Base-by-base conservation (phyloP, 352 stramenopile genomes). In the Blastocystis sp. region DNA sequence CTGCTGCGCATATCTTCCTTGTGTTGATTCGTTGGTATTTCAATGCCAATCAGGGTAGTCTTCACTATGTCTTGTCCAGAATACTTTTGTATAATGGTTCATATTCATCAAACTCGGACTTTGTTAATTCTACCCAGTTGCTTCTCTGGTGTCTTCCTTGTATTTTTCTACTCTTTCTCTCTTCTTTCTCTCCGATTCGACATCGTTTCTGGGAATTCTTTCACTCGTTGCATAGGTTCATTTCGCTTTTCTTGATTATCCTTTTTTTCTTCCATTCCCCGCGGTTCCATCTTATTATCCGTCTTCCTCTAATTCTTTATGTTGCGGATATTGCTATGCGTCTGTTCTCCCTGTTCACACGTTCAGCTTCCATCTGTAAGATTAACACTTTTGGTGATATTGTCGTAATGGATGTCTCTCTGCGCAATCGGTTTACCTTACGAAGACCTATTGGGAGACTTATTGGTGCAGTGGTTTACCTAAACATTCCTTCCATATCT, bases 401-500 rank as follows among this genome's bases (percentile, higher is more conserved):
- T 23, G 26, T 80, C n/a, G 37, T 41, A 41, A 43, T 80, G 41
- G 70, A 80, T n/a, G 37, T 80, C 5, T 39, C 41, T 8, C 2
- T 80, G 7, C 39, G 70, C 26, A 62, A 20, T 13, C 41, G 41
- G 15, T 80, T 80, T 47, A 23, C 23, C 50, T 20, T 13, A 34
- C 41, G 47, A 20, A 39, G 41, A 56, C 37, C 41, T n/a, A 59
- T 80, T n/a, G 37, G 37, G 26, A 39, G 45, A 2, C 45, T 80
- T n/a, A 47, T 80, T 41, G 70, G 70, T 41, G 41, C 70, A 13
- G 70, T 80, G 70, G 55, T 56, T n/a, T 63, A 80, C 54, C 47
- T 80, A 5, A 80, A 47, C 13, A 63, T 80, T 64, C 70, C 70
- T 50, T 59, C 26, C 3, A 80, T 80, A 43, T 39, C 20, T 5